Evolutionary conservation across 2,329 filamentous ascomycete species (phyloP).

Genomic region (Dactylellina leptospora): DNA sequence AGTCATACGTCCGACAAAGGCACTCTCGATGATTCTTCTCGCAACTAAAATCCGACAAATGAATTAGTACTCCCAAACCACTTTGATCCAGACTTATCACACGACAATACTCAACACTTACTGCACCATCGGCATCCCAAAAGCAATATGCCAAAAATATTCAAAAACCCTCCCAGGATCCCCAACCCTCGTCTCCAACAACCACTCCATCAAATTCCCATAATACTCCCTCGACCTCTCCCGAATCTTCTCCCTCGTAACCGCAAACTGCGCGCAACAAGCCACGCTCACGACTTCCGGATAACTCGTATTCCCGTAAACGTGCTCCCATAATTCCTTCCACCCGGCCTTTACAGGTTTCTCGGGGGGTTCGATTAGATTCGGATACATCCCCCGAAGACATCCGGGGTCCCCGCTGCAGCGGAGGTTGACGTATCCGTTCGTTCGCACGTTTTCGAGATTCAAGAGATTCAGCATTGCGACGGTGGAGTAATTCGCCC

Average conservation of each 20-base stretch:
- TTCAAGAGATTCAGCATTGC: conserved; percentile 66
- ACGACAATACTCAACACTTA: conserved; percentile 4
- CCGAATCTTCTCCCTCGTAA: conserved; percentile 66
- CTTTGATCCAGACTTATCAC: background rate
- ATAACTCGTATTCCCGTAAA: conserved; percentile 24
- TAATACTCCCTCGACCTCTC: conserved; percentile 66
- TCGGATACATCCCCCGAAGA: conserved; percentile 64
- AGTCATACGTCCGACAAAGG: conserved; percentile 37
- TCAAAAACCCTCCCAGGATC: conserved; percentile 70
- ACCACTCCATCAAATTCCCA: conserved; percentile 68
- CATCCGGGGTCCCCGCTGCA: conserved; percentile 70
- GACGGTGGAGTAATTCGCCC: conserved; percentile 62
- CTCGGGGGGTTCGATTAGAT: conserved; percentile 61
- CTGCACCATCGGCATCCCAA: conserved; percentile 54
- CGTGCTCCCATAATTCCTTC: conserved; percentile 29
- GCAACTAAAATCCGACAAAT: conserved; percentile 15
- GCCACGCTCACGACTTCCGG: conserved; percentile 64
- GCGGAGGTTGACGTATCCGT: conserved; percentile 70
- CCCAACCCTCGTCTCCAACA: conserved; percentile 67
- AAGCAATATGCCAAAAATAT: conserved; percentile 72
- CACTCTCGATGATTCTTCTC: conserved; percentile 9
- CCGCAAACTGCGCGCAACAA: conserved; percentile 74
- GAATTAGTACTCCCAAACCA: background rate
- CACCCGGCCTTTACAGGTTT: conserved; percentile 55
- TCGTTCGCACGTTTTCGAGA: conserved; percentile 64